Conservation (phyloP, 306 rosid genomes). For the Benincasa hispida region DNA sequence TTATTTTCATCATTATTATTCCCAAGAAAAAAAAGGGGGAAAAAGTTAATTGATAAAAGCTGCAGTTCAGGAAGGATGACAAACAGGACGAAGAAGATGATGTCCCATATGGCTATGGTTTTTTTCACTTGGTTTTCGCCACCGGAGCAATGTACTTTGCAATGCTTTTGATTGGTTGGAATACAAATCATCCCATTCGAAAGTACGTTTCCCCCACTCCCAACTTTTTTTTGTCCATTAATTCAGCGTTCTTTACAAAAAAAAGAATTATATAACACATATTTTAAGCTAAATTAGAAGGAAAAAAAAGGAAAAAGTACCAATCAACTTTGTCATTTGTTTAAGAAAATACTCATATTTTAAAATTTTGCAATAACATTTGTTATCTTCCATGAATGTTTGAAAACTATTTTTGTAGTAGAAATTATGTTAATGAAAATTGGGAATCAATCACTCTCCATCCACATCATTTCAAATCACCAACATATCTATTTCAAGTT, state of each 20-base stretch:
- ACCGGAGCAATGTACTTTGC: slow-evolving; percentile 99
- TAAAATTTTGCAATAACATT: too few species aligned
- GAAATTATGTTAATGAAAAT: too few species aligned
- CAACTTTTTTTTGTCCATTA: not conserved
- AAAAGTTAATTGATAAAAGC: slow-evolving; percentile 14
- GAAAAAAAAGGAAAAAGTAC: too few species aligned
- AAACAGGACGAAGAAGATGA: slow-evolving; percentile 58
- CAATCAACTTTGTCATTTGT: too few species aligned
- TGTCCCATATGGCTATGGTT: slow-evolving; percentile 94
- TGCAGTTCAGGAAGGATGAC: slow-evolving; percentile 60
- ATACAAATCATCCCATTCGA: slow-evolving; percentile 61
- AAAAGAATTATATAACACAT: not conserved
- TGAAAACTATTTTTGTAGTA: too few species aligned
- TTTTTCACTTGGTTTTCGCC: slow-evolving; percentile 93
- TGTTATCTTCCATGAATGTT: too few species aligned
- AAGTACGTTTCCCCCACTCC: slow-evolving; percentile 29
- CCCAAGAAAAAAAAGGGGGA: not conserved
- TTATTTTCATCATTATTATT: not conserved
- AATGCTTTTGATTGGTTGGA: slow-evolving; percentile 91
- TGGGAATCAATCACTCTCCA: too few species aligned
- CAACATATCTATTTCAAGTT: not conserved
- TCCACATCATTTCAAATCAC: too few species aligned
- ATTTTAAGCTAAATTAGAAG: not conserved
- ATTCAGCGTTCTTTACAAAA: not conserved
- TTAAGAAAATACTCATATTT: too few species aligned